phyloP scores from a whole-genome alignment of 805 yeast genomes.

The Wickerhamiella azyma region DNA sequence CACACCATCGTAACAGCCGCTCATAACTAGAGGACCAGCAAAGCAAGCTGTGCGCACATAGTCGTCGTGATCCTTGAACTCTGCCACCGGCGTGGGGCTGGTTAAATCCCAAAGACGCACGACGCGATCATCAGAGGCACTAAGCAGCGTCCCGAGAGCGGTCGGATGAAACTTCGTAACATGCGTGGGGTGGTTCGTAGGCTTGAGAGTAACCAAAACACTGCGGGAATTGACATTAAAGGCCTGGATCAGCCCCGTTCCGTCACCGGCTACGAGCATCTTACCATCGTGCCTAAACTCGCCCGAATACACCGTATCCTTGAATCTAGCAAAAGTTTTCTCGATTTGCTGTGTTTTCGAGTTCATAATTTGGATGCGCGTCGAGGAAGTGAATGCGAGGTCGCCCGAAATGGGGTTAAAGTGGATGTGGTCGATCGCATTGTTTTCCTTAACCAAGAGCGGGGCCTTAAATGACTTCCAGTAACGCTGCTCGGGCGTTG shows the following conservation, averaged over 20 bases:
- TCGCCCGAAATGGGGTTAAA: constrained; percentile 79
- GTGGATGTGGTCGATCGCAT: constrained; percentile 74
- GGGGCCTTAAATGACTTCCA: constrained; percentile 84
- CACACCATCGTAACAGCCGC: constrained; percentile 88
- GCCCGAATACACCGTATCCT: constrained; percentile 84
- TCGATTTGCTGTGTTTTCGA: constrained; percentile 87
- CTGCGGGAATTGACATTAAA: constrained; percentile 77
- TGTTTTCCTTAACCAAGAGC: constrained; percentile 83
- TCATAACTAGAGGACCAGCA: constrained; percentile 68
- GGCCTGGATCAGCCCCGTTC: constrained; percentile 81
- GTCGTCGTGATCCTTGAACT: constrained; percentile 60
- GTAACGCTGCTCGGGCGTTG: constrained; percentile 60
- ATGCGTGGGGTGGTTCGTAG: constrained; percentile 79
- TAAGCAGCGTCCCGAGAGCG: constrained; percentile 55
- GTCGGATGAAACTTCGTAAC: constrained; percentile 85
- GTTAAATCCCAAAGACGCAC: constrained; percentile 85
- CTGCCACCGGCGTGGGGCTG: constrained; percentile 57
- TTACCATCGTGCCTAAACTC: constrained; percentile 88
- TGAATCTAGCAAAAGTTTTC: constrained; percentile 75
- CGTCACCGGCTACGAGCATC: constrained; percentile 86
- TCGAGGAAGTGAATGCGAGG: constrained; percentile 83
- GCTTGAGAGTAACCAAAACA: constrained; percentile 63
- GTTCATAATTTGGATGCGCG: constrained; percentile 83
- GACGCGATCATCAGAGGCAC: constrained; percentile 84
- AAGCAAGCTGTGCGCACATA: constrained; percentile 74